Evolutionary conservation across 1,284 basidiomycete genomes (phyloP), one percentile per base, ranked within the genome.

Genomic region (Heterobasidion occidentale): DNA sequence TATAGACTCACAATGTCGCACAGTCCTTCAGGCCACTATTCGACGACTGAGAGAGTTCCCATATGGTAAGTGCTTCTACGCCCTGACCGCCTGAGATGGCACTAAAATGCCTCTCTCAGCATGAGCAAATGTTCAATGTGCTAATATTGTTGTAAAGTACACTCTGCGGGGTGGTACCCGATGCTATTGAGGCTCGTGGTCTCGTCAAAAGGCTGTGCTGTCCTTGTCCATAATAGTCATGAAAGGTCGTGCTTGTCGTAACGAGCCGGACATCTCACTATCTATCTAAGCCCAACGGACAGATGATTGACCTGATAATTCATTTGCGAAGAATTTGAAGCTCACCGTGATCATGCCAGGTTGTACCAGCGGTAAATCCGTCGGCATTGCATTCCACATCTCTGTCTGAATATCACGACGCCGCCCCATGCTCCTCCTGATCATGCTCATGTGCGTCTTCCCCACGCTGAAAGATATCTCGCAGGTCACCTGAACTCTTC

Each of bases 1-100:
- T 42, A 27, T 42, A 7, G 38, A 42, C 11, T n/a, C 38, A 42
- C 38, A n/a, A 44, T 44, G 33, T 17, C 52, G 46, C 53, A 15
- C 63, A 84, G 80, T 62, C 65, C 19, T 88, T 88, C 68, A 77
- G 75, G 60, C 85, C 86, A 42, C 66, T 88, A 27, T 88, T 88
- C 62, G 81, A 86, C 58, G 86, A 88, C 63, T 88, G 65, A 74
- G 44, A 8, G 27, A 4, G 7, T 19, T 7, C 36, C 15, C 19
- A 54, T 11, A 33, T 7, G 49, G 12, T 9, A 6, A 27, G 9
- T 19, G 46, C 46, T 17, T 48, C 11, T 6, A 48, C 3, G 42
- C 11, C 27, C 19, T 48, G 5, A 15, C 46, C 38, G n/a, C 38
- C 38, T 42, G 7, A n/a, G 27, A 11, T 11, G 15, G 46, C 11